Evolutionary conservation across 2,329 filamentous ascomycete species (phyloP).

Genomic region (Colletotrichum plurivorum): DNA sequence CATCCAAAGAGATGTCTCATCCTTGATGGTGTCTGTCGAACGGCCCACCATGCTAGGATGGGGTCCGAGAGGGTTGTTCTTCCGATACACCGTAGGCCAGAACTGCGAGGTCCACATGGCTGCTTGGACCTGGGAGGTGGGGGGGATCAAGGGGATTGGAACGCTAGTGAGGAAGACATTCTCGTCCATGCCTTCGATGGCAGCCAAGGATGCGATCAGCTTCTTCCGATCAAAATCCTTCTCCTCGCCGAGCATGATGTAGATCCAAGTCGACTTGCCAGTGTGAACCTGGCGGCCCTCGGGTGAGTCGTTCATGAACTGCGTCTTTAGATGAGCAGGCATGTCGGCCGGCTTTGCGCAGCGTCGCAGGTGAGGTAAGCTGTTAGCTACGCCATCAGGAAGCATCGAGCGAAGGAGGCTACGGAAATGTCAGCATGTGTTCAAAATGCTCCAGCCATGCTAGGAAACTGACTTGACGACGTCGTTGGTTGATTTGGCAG

Average conservation of each 20-base stretch:
- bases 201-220: conserved; percentile 62
- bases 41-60: conserved; percentile 82
- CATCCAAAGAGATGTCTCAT: conserved; percentile 77
- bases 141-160: conserved; percentile 79
- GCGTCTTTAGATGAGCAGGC: conserved; percentile 74
- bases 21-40: conserved; percentile 77
- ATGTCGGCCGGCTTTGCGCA: conserved; percentile 81
- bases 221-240: conserved; percentile 67
- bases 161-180: conserved; percentile 72
- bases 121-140: conserved; percentile 82
- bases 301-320: conserved; percentile 72
- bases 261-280: conserved; percentile 72
- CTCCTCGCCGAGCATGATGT: conserved; percentile 68
- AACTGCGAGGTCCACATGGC: conserved; percentile 81
- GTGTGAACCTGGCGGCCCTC: conserved; percentile 70
- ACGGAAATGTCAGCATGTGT: conserved; percentile 45
- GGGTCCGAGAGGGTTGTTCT: conserved; percentile 88
- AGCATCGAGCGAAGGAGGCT: conserved; percentile 64
- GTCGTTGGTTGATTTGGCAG: conserved; percentile 78
- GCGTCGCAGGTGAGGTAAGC: conserved; percentile 80
- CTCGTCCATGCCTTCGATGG: conserved; percentile 65
- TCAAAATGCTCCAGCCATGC: conserved; percentile 15
- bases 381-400: conserved; percentile 73
- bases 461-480: conserved; percentile 75
- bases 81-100: conserved; percentile 89